These are phyloP conservation scores for Sorghum bicolor DNA, from an alignment of 176 grass and related monocot species.

Conservation along the genomic window Sorghum_bicolor_NCBIv3 NC_012870.2:61885001-61885500, in stretches of 20 bases:
- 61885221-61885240: conserved; percentile 40
- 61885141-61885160: conserved; percentile 40
- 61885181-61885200: neutral
- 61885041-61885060: neutral
- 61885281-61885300: neutral
- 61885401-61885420: conserved; percentile 39
- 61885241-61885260: neutral
- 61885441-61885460: conserved; percentile 45
- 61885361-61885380: neutral
- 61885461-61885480: conserved; percentile 25
- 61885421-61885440: conserved; percentile 36
- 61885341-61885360: neutral
- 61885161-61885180: conserved; percentile 20
- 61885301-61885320: neutral
- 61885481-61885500: conserved; percentile 18
- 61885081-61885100: neutral
- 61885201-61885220: conserved; percentile 23
- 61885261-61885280: neutral
- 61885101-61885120: neutral
- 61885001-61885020: neutral
- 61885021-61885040: neutral
- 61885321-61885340: neutral
- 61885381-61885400: conserved; percentile 52
- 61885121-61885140: neutral
- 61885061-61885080: neutral